Conservation (phyloP, 371 early-diverging fungal genomes). For the Rhizomucor miehei region DNA sequence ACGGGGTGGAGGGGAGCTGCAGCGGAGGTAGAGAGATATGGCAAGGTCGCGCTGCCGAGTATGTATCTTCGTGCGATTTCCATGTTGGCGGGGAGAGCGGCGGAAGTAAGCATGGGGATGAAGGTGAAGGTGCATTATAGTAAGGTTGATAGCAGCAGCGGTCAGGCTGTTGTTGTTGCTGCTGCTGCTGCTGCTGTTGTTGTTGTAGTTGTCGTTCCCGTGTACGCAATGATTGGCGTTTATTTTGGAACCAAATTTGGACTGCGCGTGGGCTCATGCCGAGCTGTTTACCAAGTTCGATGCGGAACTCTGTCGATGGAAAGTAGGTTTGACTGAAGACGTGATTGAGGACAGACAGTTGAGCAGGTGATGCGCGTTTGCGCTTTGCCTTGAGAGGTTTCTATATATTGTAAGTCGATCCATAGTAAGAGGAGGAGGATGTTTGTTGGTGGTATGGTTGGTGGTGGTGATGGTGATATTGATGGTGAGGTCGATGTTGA, state of each 20-base stretch:
- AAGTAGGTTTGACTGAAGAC: slow-evolving; percentile 56
- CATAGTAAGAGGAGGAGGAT: neutral
- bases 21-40: slow-evolving; percentile 25
- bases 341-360: slow-evolving; percentile 49
- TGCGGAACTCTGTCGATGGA: slow-evolving; percentile 74
- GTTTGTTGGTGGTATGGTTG: too few species aligned
- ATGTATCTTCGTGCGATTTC: slow-evolving; percentile 14
- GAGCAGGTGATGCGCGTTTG: slow-evolving; percentile 46
- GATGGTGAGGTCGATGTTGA: too few species aligned
- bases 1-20: slow-evolving; percentile 28
- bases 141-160: slow-evolving; percentile 42
- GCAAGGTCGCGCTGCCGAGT: neutral
- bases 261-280: slow-evolving; percentile 83
- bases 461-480: slow-evolving; percentile 4
- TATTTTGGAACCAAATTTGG: slow-evolving; percentile 97
- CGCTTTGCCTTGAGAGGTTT: slow-evolving; percentile 42
- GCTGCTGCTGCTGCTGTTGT: slow-evolving; percentile 1
- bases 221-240: slow-evolving; percentile 64
- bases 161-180: slow-evolving; percentile 25
- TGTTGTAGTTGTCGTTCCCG: slow-evolving; percentile 30
- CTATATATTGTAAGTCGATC: slow-evolving; percentile 1
- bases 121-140: slow-evolving; percentile 24
- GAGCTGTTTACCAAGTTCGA: slow-evolving; percentile 78
- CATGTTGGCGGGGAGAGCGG: slow-evolving; percentile 44
- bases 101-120: slow-evolving; percentile 41